These are phyloP conservation scores for Nothopassalora personata DNA, from an alignment of 2,329 filamentous ascomycete species.

Conservation along the genomic window DNA sequence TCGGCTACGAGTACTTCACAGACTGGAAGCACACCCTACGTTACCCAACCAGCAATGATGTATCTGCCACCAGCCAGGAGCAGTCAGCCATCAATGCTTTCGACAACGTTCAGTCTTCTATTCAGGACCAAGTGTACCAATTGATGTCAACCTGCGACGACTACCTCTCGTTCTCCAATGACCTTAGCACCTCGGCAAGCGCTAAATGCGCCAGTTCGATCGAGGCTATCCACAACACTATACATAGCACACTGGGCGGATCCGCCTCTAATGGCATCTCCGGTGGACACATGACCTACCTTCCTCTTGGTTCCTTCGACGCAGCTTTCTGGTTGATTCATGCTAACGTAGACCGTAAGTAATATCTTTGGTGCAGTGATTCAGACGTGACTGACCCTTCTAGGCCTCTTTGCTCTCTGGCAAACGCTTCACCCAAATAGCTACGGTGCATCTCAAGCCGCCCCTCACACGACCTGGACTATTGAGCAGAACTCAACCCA, in stretches of 20 bases:
- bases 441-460: slow-evolving; percentile 57
- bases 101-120: slow-evolving; percentile 24
- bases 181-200: slow-evolving; percentile 21
- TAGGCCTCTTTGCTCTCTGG: slow-evolving; percentile 64
- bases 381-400: not conserved
- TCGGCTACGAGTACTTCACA: slow-evolving; percentile 28
- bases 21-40: slow-evolving; percentile 28
- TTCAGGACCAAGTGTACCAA: slow-evolving; percentile 32
- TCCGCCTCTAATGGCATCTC: slow-evolving; percentile 12
- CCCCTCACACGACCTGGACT: slow-evolving; percentile 57
- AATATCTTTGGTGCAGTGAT: too few relatives aligned
- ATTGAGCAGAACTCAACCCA: slow-evolving; percentile 47
- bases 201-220: slow-evolving; percentile 28
- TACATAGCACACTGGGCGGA: slow-evolving; percentile 31
- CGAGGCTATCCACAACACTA: slow-evolving; percentile 34
- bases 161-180: slow-evolving; percentile 30
- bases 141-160: slow-evolving; percentile 29
- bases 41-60: slow-evolving; percentile 28
- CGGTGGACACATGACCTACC: slow-evolving; percentile 63
- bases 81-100: slow-evolving; percentile 19
- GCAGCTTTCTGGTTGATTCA: slow-evolving; percentile 79
- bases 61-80: slow-evolving; percentile 19
- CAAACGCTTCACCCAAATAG: slow-evolving; percentile 64
- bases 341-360: slow-evolving; percentile 61
- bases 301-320: slow-evolving; percentile 68